A percentile compares a stretch with the other conserved stretches of the same genome.
These are phyloP conservation scores for Escallonia rubra DNA, from an alignment of 129 eudicot genomes.

Conservation along the genomic window DNA sequence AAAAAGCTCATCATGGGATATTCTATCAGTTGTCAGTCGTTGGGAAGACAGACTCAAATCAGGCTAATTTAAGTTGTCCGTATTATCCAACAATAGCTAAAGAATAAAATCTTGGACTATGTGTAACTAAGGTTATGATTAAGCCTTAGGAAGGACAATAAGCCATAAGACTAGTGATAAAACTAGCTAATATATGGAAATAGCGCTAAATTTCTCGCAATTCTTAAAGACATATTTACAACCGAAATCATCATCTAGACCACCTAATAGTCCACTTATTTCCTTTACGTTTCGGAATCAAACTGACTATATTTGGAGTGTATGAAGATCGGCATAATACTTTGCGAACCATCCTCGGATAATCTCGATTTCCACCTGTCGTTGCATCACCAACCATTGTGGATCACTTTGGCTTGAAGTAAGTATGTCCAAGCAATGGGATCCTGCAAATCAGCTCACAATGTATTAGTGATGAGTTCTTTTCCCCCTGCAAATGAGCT, in stretches of 20 bases:
- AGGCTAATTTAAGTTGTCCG: no score
- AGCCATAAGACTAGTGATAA: no score
- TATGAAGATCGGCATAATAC: slow-evolving; percentile 30
- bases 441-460: slow-evolving; percentile 19
- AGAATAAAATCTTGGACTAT: no score
- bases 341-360: slow-evolving; percentile 36
- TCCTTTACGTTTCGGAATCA: no score
- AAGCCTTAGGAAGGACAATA: no score
- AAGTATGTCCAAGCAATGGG: slow-evolving; percentile 55
- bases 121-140: no score
- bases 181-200: no score
- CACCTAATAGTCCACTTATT: not conserved
- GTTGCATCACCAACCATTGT: slow-evolving; percentile 41
- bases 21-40: no score
- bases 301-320: not conserved
- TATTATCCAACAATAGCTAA: no score
- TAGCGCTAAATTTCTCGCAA: no score
- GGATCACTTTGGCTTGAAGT: slow-evolving; percentile 34
- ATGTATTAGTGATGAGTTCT: not conserved
- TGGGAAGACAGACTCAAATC: no score
- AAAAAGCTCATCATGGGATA: no score
- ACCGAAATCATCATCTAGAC: not conserved
- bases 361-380: slow-evolving; percentile 31
- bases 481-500: not conserved
- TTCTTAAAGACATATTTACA: not conserved